A percentile compares a stretch with the other conserved stretches of the same genome.
Conservation (phyloP, 257 asterid species). For the Solanum megistacrolobum region DNA sequence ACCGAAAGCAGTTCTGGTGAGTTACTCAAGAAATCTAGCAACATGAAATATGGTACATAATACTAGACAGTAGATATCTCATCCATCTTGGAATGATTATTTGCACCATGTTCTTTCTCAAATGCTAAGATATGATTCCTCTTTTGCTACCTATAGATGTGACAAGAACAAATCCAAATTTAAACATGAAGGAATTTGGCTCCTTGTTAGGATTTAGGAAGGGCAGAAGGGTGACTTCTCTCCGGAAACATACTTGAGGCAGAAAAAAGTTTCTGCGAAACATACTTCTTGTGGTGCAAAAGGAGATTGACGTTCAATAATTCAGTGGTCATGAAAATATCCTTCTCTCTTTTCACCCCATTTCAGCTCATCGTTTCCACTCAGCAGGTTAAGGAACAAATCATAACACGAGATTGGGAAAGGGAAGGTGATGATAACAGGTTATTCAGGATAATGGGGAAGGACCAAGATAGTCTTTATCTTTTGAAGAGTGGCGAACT, state of each 20-base stretch:
- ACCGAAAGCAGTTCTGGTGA: not conserved
- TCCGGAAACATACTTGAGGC: too few species aligned
- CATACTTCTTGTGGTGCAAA: not conserved
- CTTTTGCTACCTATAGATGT: not conserved
- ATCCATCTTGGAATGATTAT: not conserved
- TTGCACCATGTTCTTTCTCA: not conserved
- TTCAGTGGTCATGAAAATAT: not conserved
- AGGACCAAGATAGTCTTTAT: not conserved
- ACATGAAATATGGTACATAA: not conserved
- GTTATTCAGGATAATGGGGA: not conserved
- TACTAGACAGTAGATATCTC: not conserved
- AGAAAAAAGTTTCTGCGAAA: too few species aligned
- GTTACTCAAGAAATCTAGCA: not conserved
- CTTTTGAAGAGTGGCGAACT: not conserved
- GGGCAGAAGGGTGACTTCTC: not conserved
- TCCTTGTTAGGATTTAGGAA: not conserved
- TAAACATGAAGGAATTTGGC: not conserved
- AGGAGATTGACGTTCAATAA: not conserved
- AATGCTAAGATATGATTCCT: not conserved
- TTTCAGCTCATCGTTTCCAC: not conserved
- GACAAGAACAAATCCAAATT: not conserved
- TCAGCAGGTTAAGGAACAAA: not conserved
- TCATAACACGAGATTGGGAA: not conserved
- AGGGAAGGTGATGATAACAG: not conserved
- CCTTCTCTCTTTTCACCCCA: not conserved